Conservation (phyloP, 805 yeast species). For the Yamadazyma laniorum region DNA sequence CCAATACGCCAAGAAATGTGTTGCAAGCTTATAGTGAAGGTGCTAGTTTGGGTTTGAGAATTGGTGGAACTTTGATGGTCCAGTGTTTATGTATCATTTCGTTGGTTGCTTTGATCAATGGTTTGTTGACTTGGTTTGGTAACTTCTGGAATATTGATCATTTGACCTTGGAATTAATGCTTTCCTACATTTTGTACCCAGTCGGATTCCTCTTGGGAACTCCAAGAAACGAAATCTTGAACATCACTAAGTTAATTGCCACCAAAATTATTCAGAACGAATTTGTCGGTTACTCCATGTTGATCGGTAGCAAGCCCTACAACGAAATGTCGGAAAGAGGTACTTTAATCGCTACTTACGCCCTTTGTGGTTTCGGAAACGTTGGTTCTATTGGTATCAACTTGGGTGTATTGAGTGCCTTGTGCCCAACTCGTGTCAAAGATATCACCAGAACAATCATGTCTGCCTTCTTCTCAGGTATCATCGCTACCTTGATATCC, state of each 20-base stretch:
- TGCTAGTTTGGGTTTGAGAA: slow-evolving; percentile 54
- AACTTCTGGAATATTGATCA: slow-evolving; percentile 56
- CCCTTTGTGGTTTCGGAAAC: slow-evolving; percentile 63
- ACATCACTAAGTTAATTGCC: slow-evolving; percentile 52
- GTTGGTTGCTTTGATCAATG: slow-evolving; percentile 54
- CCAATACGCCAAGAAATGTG: slow-evolving; percentile 44
- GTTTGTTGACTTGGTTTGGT: slow-evolving; percentile 59
- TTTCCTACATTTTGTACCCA: slow-evolving; percentile 59
- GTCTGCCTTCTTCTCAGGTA: slow-evolving; percentile 53
- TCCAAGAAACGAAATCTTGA: slow-evolving; percentile 50
- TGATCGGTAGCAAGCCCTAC: slow-evolving; percentile 42
- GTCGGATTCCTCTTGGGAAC: slow-evolving; percentile 58
- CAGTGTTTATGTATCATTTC: slow-evolving; percentile 63
- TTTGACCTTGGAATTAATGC: slow-evolving; percentile 53
- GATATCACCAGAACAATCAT: slow-evolving; percentile 47
- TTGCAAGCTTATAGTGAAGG: slow-evolving; percentile 60
- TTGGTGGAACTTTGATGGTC: slow-evolving; percentile 56
- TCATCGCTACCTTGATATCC: slow-evolving; percentile 51
- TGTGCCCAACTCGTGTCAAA: slow-evolving; percentile 49
- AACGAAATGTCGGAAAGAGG: slow-evolving; percentile 49
- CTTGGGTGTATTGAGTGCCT: slow-evolving; percentile 55
- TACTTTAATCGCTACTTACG: slow-evolving; percentile 56
- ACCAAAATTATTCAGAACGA: slow-evolving; percentile 61
- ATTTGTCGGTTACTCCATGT: slow-evolving; percentile 51
- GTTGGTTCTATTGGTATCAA: slow-evolving; percentile 62